These are phyloP conservation scores for Xylariales sp. DNA, from an alignment of 2,329 filamentous ascomycete genomes.

Conservation along the genomic window DNA sequence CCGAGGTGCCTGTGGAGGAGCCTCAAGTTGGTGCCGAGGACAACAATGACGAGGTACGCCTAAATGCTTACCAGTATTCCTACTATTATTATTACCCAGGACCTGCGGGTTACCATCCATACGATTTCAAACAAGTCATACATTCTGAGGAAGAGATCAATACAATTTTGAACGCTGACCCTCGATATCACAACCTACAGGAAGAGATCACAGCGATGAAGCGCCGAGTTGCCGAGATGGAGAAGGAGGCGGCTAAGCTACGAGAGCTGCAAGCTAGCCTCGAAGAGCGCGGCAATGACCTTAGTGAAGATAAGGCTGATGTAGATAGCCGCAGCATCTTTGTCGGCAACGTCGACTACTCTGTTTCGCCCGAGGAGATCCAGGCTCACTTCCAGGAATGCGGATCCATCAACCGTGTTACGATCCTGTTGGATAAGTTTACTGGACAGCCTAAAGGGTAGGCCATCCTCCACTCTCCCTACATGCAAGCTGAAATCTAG, in stretches of 20 bases:
- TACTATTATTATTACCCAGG: conserved; percentile 8
- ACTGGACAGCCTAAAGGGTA: conserved; percentile 99
- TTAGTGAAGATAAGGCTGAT: conserved; percentile 86
- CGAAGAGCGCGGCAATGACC: conserved; percentile 77
- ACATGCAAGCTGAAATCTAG: too few species aligned
- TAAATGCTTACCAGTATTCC: neutral
- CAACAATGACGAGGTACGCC: conserved; percentile 43
- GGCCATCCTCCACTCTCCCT: too few species aligned
- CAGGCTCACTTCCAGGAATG: conserved; percentile 98
- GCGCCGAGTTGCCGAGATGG: conserved; percentile 81
- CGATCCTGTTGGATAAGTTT: conserved; percentile 96
- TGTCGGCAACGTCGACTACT: conserved; percentile 98
- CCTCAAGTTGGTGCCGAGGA: conserved; percentile 21
- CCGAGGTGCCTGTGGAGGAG: conserved; percentile 23
- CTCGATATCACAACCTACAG: conserved; percentile 26
- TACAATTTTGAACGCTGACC: conserved; percentile 17
- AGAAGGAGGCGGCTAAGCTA: conserved; percentile 81
- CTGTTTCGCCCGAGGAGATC: conserved; percentile 93
- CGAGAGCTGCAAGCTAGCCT: conserved; percentile 83
- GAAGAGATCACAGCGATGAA: conserved; percentile 88
- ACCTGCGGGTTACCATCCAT: conserved; percentile 11
- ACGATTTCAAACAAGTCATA: conserved; percentile 10
- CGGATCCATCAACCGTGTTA: conserved; percentile 95
- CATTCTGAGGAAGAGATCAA: conserved; percentile 8
- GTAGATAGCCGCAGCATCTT: conserved; percentile 95